phyloP scores from a whole-genome alignment of 129 eudicot species.

The Saposhnikovia divaricata region DNA sequence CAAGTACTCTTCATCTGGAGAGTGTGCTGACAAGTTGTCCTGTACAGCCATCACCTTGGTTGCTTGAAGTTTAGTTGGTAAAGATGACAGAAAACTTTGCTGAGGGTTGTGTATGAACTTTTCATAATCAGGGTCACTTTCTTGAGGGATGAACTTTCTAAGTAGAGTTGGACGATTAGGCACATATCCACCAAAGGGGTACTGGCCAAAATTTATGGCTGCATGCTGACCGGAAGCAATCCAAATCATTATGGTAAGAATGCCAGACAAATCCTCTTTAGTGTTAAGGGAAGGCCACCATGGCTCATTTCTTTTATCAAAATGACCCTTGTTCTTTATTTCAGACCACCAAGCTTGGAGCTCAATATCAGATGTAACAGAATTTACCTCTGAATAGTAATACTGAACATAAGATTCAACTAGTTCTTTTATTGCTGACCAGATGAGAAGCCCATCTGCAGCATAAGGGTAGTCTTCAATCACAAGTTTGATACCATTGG shows the following conservation, averaged over 20 bases:
- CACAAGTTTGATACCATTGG: conserved; percentile 55
- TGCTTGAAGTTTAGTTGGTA: conserved; percentile 72
- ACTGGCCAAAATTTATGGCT: conserved; percentile 79
- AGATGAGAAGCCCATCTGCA: conserved; percentile 68
- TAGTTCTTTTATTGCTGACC: conserved; percentile 66
- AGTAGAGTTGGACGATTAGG: conserved; percentile 75
- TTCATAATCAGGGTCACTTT: conserved; percentile 43
- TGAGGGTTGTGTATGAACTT: conserved; percentile 50
- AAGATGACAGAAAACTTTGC: conserved; percentile 45
- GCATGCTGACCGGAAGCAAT: conserved; percentile 78
- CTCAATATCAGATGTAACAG: conserved; percentile 48
- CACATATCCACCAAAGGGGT: conserved; percentile 73
- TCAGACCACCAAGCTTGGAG: conserved; percentile 86
- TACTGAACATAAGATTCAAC: conserved; percentile 51
- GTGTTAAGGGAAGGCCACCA: conserved; percentile 76
- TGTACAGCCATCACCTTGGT: conserved; percentile 87
- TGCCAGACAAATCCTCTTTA: conserved; percentile 42
- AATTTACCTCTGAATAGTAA: conserved; percentile 39
- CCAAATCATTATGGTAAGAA: conserved; percentile 64
- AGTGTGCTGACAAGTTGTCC: conserved; percentile 67
- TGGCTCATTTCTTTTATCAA: conserved; percentile 50
- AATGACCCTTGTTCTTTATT: conserved; percentile 59
- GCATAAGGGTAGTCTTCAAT: conserved; percentile 87
- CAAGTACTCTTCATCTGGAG: conserved; percentile 73
- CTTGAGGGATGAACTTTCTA: conserved; percentile 56